Base-by-base conservation (phyloP, 2,329 filamentous ascomycete species). In the Aspergillus carbonarius region DNA sequence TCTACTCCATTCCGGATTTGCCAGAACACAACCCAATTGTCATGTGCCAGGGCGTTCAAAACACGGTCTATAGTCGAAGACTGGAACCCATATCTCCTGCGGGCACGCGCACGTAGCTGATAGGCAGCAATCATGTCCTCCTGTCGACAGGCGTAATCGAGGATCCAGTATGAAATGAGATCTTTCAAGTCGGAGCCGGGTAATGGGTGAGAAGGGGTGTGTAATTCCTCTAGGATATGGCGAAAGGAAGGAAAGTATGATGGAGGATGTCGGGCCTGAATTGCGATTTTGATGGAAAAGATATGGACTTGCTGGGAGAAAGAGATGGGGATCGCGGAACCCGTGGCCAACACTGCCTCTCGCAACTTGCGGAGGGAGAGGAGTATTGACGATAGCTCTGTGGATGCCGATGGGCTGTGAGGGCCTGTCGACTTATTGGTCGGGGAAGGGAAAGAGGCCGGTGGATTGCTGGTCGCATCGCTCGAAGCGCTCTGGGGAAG, bases 271-370 rank as follows among this genome's bases (percentile, higher is more conserved):
- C 88, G 86, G 58, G 89, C 86, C 34, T 96, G 84, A 62, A 99
- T 88, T 23, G 90, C 88, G 25, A 93, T 82, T 55, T 93, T 89
- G 67, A 96, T 91, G 68, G 91, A 92, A 80, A 98, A 98, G 62
- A 96, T 86, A 76, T 98, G 96, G 15, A 88, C 91, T 66, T 92
- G 88, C n/a, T 90, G 86, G 1, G 93, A 88, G 75, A 99, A 99
- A 54, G 85, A 81, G 70, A 96, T 90, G 35, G 82, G 80, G 18
- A 93, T 86, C 54, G 87, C 85, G 8, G 90, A 88, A 12, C 91
- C 70, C n/a, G 76, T 77, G 57, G 76, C 91, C 2, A 96, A 85
- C 49, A 98, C 88, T 23, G 89, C 93, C 79, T 99, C 95, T 57
- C 95, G 87, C 32, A 99, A 85, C 74, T 97, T 98, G 62, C 95